Conservation (phyloP, 1,284 basidiomycete species). For the Marasmius tenuissimus region DNA sequence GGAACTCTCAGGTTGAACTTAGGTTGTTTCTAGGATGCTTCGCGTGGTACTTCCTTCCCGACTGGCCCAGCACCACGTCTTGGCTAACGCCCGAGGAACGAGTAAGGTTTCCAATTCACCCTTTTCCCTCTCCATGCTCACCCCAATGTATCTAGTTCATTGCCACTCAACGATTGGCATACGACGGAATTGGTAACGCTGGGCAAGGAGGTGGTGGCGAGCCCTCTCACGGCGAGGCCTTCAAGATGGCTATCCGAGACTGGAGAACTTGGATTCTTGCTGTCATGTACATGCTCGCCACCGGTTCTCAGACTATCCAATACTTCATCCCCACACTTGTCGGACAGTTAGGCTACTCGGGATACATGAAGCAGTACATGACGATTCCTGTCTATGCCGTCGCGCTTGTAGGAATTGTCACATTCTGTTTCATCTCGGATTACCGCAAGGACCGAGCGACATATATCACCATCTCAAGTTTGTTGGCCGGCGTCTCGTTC, state of each 20-base stretch:
- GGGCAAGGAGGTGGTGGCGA: conserved; percentile 12
- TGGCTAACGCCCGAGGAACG: conserved; percentile 38
- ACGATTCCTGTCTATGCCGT: conserved; percentile 41
- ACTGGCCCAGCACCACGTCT: conserved; percentile 35
- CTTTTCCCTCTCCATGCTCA: not conserved
- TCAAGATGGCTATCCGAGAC: conserved; percentile 32
- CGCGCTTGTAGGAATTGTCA: conserved; percentile 32
- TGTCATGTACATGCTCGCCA: conserved; percentile 34
- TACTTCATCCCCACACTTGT: conserved; percentile 43
- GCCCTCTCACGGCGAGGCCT: conserved; percentile 31
- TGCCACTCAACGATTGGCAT: conserved; percentile 37
- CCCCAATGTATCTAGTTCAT: conserved; percentile 22
- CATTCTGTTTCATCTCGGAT: conserved; percentile 31
- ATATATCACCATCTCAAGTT: conserved; percentile 30
- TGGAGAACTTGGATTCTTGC: conserved; percentile 32
- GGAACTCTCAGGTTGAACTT: not conserved
- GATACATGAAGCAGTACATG: conserved; percentile 39
- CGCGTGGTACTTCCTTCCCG: conserved; percentile 30
- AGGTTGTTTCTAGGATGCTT: conserved; percentile 3
- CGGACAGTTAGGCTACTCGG: conserved; percentile 34
- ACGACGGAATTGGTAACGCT: conserved; percentile 33
- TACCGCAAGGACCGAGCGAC: conserved; percentile 33
- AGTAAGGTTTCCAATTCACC: not conserved
- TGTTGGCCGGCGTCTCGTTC: conserved; percentile 32
- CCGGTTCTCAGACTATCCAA: conserved; percentile 42